These are phyloP conservation scores for Starmerella sirachaensis DNA, from an alignment of 805 yeast species.

Conservation along the genomic window DNA sequence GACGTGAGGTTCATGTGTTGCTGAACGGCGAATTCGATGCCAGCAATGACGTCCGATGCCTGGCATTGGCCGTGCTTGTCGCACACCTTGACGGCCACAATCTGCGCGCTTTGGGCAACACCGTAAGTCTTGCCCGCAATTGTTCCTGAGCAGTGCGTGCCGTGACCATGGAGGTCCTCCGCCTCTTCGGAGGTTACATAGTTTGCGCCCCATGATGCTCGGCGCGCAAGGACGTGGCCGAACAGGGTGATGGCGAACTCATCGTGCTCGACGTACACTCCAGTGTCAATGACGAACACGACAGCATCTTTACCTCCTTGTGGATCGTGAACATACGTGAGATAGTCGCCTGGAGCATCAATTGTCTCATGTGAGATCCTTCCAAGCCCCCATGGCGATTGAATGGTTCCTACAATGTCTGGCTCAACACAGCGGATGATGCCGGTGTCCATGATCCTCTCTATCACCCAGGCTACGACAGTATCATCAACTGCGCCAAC, in stretches of 20 bases:
- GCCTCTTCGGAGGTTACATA: conserved; percentile 34
- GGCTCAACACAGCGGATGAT: no score
- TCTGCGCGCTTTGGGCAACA: conserved; percentile 56
- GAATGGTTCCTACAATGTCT: no score
- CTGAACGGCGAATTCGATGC: conserved; percentile 30
- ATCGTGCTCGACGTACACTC: conserved; percentile 36
- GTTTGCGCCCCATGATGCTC: conserved; percentile 35
- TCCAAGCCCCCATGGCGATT: conserved; percentile 43
- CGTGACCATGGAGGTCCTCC: conserved; percentile 77
- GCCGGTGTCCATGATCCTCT: no score
- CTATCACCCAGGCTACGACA: no score
- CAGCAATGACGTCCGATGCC: conserved; percentile 29
- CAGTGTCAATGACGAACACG: conserved; percentile 77
- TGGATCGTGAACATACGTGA: conserved; percentile 31
- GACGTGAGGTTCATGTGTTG: conserved; percentile 8
- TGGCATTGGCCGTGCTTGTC: conserved; percentile 57
- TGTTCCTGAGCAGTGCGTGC: conserved; percentile 86
- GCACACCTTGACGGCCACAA: conserved; percentile 67
- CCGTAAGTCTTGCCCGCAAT: conserved; percentile 73
- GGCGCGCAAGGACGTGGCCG: conserved; percentile 27
- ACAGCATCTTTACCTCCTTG: conserved; percentile 46
- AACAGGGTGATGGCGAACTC: conserved; percentile 31
- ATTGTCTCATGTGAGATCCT: conserved; percentile 25
- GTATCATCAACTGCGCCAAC: no score
- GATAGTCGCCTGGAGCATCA: conserved; percentile 21